Conservation (phyloP, 2,329 filamentous ascomycete species). For the Botrytis paeoniae region DNA sequence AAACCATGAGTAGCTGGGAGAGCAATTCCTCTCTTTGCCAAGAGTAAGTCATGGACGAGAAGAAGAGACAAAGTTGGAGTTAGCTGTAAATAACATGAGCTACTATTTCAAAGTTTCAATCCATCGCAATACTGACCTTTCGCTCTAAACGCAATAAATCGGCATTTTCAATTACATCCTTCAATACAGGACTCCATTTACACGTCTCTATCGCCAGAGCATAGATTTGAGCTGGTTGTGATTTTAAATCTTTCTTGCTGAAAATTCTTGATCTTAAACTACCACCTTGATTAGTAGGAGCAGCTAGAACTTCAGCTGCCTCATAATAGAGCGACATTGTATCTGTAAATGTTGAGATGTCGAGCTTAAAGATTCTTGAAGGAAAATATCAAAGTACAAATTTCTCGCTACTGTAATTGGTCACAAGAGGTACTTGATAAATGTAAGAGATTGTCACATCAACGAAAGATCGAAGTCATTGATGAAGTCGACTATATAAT, state of each 20-base stretch:
- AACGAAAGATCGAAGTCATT: background rate
- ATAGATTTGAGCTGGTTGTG: conserved; percentile 76
- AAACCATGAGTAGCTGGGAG: conserved; percentile 77
- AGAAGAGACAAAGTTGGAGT: conserved; percentile 77
- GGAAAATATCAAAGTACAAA: conserved; percentile 16
- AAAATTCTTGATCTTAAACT: conserved; percentile 88
- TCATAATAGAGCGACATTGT: conserved; percentile 94
- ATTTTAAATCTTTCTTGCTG: conserved; percentile 69
- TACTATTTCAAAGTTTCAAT: background rate
- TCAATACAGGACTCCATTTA: conserved; percentile 85
- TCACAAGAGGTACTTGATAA: background rate
- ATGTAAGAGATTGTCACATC: conserved; percentile 5
- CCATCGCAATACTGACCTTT: conserved; percentile 58
- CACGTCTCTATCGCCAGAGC: conserved; percentile 81
- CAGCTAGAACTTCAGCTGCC: conserved; percentile 70
- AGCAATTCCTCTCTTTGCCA: conserved; percentile 78
- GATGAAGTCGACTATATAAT: background rate
- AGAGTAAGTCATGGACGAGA: conserved; percentile 79
- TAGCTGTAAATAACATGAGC: conserved; percentile 52
- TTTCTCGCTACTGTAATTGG: conserved; percentile 11
- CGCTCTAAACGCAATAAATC: conserved; percentile 75
- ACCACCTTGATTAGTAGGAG: conserved; percentile 63
- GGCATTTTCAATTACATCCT: conserved; percentile 83
- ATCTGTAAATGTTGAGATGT: background rate
- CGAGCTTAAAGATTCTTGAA: background rate